phyloP scores from a whole-genome alignment of 805 yeast species.

The Metschnikowia proteae region DNA sequence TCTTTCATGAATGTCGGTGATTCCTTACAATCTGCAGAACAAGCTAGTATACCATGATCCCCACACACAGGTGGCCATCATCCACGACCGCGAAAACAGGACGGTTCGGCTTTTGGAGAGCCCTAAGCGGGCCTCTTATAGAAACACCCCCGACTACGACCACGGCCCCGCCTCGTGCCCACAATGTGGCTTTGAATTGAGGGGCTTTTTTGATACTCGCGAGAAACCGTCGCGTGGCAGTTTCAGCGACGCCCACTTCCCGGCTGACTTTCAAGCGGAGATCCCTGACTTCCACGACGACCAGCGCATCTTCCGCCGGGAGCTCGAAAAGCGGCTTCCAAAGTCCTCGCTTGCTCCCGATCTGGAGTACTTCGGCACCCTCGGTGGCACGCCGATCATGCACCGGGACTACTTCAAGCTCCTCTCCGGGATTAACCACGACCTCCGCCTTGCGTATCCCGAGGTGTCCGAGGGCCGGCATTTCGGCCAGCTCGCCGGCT shows the following conservation, averaged over 20 bases:
- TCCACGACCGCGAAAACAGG: slow-evolving; percentile 28
- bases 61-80: slow-evolving; percentile 29
- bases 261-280: background rate
- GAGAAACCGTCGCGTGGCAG: background rate
- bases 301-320: background rate
- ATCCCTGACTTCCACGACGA: background rate
- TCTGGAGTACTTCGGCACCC: slow-evolving; percentile 2
- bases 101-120: background rate
- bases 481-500: background rate
- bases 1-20: slow-evolving; percentile 29
- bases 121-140: background rate
- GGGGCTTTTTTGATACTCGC: background rate
- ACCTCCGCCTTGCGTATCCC: background rate
- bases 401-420: slow-evolving; percentile 37
- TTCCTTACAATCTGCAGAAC: slow-evolving; percentile 29
- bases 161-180: slow-evolving; percentile 1
- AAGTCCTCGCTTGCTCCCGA: background rate
- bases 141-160: background rate
- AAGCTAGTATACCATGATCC: slow-evolving; percentile 36
- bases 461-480: background rate
- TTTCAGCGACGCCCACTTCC: background rate
- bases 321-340: background rate
- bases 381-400: slow-evolving; percentile 22
- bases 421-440: slow-evolving; percentile 25
- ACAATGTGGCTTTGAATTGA: background rate